These are phyloP conservation scores for Rhizophagus sp. DNA, from an alignment of 192 early-diverging fungal species.

Conservation along the genomic window DNA sequence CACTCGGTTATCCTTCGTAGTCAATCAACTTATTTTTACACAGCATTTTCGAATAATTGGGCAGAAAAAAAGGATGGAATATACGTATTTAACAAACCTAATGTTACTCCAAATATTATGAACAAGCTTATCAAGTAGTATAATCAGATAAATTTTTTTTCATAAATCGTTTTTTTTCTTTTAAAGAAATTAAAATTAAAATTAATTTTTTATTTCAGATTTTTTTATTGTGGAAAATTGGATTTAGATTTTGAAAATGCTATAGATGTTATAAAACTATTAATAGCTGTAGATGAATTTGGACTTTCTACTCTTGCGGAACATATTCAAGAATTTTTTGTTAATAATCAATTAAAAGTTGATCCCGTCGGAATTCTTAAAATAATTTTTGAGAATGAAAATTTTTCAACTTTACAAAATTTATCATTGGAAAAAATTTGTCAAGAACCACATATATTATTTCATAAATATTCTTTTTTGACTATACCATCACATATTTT, in stretches of 20 bases:
- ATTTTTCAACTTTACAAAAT: not conserved
- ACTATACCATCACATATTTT: not conserved
- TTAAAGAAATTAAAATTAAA: too few relatives aligned
- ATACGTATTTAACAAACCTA: not conserved
- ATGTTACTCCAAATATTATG: not conserved
- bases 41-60: constrained; percentile 4
- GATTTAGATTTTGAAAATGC: not conserved
- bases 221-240: not conserved
- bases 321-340: not conserved
- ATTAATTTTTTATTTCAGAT: not conserved
- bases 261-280: not conserved
- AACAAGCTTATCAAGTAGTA: too few relatives aligned
- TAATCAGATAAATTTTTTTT: too few relatives aligned
- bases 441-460: not conserved
- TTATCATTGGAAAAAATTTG: not conserved
- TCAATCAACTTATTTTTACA: not conserved
- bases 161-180: too few relatives aligned
- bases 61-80: not conserved
- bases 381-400: not conserved
- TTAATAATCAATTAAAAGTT: not conserved
- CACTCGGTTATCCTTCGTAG: not conserved
- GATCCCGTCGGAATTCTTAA: not conserved
- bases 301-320: not conserved
- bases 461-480: not conserved
- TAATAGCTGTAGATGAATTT: not conserved